A percentile compares a stretch with the other conserved stretches of the same genome.
Conservation (phyloP, 345 rosid species). For the Aquilaria sinensis region DNA sequence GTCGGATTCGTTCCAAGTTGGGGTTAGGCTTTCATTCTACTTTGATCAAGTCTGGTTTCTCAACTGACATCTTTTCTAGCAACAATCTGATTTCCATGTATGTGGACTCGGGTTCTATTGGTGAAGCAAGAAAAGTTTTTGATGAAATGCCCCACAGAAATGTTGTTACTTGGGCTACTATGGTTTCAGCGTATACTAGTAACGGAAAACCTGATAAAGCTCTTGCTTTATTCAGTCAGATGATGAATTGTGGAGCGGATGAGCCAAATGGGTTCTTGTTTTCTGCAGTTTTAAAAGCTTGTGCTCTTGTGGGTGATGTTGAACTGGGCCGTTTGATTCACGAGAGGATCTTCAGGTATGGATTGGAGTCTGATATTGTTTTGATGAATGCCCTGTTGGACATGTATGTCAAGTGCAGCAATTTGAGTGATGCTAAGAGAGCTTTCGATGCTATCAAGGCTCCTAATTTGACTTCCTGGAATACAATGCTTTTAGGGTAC, state of each 20-base stretch:
- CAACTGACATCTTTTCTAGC: constrained; percentile 29
- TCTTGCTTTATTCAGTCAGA: constrained; percentile 31
- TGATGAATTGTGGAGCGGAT: constrained; percentile 34
- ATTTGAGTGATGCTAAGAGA: constrained; percentile 42
- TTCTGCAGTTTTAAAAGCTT: constrained; percentile 58
- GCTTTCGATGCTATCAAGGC: constrained; percentile 29
- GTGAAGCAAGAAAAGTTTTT: constrained; percentile 42
- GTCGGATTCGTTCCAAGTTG: constrained; percentile 32
- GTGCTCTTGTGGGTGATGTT: constrained; percentile 52
- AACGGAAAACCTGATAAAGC: constrained; percentile 37
- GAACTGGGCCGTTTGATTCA: constrained; percentile 48
- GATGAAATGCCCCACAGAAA: constrained; percentile 59
- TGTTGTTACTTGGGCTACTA: constrained; percentile 57
- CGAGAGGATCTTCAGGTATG: constrained; percentile 26
- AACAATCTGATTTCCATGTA: constrained; percentile 52
- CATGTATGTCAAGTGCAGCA: constrained; percentile 68
- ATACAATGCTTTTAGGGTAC: constrained; percentile 61
- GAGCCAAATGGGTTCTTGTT: constrained; percentile 54
- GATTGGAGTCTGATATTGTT: constrained; percentile 41
- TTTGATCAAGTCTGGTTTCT: constrained; percentile 32
- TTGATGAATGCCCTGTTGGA: constrained; percentile 65
- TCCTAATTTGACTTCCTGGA: constrained; percentile 58
- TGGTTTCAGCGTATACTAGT: constrained; percentile 45
- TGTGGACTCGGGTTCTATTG: constrained; percentile 17
- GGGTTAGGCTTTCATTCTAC: constrained; percentile 45